These are phyloP conservation scores for Limnomonas spitsbergensis DNA, from an alignment of 139 green algal species.

Conservation along the genomic window DNA sequence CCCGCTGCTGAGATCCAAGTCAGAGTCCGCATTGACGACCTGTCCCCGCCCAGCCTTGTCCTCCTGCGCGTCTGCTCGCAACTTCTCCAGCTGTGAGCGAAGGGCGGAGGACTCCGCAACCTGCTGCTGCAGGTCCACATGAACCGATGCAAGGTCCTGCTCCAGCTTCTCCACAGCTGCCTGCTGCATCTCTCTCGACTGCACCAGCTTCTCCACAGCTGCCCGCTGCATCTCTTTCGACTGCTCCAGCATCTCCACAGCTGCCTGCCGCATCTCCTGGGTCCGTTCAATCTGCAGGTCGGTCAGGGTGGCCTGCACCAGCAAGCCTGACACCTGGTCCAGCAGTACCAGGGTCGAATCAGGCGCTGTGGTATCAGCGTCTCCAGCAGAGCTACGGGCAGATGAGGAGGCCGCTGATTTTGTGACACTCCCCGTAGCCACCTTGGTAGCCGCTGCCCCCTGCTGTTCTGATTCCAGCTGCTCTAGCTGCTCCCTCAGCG, in stretches of 20 bases:
- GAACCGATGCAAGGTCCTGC: not conserved
- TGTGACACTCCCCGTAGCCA: not conserved
- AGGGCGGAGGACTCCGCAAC: not conserved
- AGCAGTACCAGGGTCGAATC: not conserved
- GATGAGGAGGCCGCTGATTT: too few species aligned
- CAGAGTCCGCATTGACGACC: not conserved
- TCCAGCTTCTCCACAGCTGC: not conserved
- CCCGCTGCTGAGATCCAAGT: not conserved
- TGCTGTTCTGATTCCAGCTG: too few species aligned
- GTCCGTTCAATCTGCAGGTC: not conserved
- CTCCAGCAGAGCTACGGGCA: not conserved
- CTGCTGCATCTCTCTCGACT: not conserved
- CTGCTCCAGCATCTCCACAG: not conserved
- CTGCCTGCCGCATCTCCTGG: not conserved
- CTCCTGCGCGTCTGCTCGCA: not conserved
- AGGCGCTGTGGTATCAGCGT: not conserved
- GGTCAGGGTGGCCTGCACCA: not conserved
- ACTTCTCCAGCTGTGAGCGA: not conserved
- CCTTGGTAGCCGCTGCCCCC: not conserved
- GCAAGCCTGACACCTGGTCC: not conserved
- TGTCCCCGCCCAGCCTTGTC: not conserved
- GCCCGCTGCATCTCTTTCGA: not conserved
- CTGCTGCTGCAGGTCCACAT: not conserved
- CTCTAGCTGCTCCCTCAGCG: slow-evolving; percentile 2
- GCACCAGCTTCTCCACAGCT: not conserved